These are phyloP conservation scores for Penicillium silybi DNA, from an alignment of 495 filamentous ascomycete species.

Conservation along the genomic window DNA sequence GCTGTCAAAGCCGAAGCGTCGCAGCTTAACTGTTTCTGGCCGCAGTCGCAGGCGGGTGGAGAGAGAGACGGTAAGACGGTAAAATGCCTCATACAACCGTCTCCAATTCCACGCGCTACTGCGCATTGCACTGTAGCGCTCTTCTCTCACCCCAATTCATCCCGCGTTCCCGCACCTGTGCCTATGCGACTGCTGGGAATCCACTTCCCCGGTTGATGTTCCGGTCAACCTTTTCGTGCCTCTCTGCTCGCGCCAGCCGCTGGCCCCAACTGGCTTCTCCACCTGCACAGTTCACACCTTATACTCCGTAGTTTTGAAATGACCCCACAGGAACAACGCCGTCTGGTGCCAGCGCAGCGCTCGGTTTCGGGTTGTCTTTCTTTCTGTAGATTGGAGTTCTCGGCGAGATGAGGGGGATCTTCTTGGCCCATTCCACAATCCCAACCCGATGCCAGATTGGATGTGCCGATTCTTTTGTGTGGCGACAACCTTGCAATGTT, in stretches of 20 bases:
- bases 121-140: neutral
- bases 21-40: conserved; percentile 9
- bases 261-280: conserved; percentile 5
- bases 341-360: conserved; percentile 12
- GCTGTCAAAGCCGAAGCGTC: conserved; percentile 8
- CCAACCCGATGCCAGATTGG: neutral
- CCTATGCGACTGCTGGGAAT: neutral
- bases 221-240: conserved; percentile 16
- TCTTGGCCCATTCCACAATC: conserved; percentile 9
- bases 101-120: neutral
- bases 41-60: conserved; percentile 6
- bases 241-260: conserved; percentile 1
- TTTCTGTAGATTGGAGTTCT: neutral
- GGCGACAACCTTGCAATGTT: no score
- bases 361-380: neutral
- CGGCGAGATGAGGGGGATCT: neutral
- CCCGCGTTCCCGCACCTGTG: neutral
- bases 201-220: conserved; percentile 28
- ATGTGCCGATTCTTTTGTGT: neutral
- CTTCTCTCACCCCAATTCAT: neutral
- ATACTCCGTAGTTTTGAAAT: conserved; percentile 9
- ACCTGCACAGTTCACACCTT: conserved; percentile 33
- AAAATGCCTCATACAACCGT: conserved; percentile 22
- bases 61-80: conserved; percentile 2
- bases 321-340: neutral